Evolutionary conservation across 257 asterid genomes (phyloP).

Genomic region (Ajuga chamaepitys): DNA sequence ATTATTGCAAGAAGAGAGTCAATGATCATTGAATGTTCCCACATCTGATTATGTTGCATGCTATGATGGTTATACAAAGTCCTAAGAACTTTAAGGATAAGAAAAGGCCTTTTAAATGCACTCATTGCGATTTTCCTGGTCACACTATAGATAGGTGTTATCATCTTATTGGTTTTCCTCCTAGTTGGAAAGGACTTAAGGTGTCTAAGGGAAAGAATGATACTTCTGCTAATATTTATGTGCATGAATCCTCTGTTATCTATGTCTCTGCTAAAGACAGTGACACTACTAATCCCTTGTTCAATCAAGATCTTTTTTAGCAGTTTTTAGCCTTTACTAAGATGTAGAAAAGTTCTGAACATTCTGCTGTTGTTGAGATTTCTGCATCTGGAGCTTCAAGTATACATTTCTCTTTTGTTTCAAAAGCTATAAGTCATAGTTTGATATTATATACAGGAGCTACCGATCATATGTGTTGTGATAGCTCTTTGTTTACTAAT

Average conservation of each 20-base stretch:
- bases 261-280: not conserved
- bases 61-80: too few relatives aligned
- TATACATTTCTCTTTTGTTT: not conserved
- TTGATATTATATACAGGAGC: not conserved
- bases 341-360: not conserved
- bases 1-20: too few relatives aligned
- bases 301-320: not conserved
- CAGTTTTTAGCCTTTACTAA: not conserved
- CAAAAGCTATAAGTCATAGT: too few relatives aligned
- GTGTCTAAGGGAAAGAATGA: too few relatives aligned
- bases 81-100: not conserved
- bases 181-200: not conserved
- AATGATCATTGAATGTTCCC: too few relatives aligned
- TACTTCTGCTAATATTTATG: too few relatives aligned
- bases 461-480: not conserved
- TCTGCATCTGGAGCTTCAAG: not conserved
- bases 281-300: not conserved
- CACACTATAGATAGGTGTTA: not conserved
- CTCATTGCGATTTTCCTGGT: not conserved
- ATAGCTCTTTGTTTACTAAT: not conserved
- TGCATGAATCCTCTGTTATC: too few relatives aligned
- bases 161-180: not conserved
- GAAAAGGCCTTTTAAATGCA: not conserved
- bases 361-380: fast-evolving
- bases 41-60: too few relatives aligned